phyloP scores from a whole-genome alignment of 2,329 filamentous ascomycete species.

The Ceratocystis lukuohia region DNA sequence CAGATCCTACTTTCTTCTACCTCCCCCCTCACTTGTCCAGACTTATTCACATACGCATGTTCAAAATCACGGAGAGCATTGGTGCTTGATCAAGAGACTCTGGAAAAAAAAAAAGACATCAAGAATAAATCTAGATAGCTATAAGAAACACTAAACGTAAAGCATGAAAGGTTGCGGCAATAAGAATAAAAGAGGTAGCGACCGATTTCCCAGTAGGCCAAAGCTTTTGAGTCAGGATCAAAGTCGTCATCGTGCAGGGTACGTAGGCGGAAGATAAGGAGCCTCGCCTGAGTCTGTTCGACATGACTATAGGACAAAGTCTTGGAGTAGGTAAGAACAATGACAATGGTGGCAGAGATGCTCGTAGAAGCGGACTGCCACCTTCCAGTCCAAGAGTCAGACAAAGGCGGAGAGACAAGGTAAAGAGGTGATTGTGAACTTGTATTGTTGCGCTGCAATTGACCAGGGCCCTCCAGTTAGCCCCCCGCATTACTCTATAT shows the following conservation, averaged over 20 bases:
- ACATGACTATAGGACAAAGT: neutral
- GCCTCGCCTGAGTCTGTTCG: neutral
- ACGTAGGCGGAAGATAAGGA: neutral
- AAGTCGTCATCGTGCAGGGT: constrained; percentile 12
- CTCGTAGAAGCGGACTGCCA: neutral
- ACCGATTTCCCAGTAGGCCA: constrained; percentile 15
- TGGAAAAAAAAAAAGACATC: constrained; percentile 10
- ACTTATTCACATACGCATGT: neutral
- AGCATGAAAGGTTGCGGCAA: constrained; percentile 30
- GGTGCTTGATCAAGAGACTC: too few species aligned
- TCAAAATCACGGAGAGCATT: too few species aligned
- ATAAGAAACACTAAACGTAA: constrained; percentile 11
- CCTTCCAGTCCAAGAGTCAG: neutral
- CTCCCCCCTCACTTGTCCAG: too few species aligned
- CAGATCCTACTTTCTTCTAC: too few species aligned
- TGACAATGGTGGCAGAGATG: neutral
- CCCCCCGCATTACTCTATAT: neutral
- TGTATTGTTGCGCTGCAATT: constrained; percentile 24
- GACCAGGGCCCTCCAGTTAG: constrained; percentile 23
- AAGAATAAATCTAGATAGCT: constrained; percentile 14
- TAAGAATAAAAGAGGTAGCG: constrained; percentile 11
- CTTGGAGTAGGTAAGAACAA: neutral
- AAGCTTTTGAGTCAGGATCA: constrained; percentile 18
- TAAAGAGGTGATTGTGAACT: constrained; percentile 24
- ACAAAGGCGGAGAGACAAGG: constrained; percentile 15